Conservation (phyloP, 805 yeast species). For the Schizosaccharomyces japonicus region DNA sequence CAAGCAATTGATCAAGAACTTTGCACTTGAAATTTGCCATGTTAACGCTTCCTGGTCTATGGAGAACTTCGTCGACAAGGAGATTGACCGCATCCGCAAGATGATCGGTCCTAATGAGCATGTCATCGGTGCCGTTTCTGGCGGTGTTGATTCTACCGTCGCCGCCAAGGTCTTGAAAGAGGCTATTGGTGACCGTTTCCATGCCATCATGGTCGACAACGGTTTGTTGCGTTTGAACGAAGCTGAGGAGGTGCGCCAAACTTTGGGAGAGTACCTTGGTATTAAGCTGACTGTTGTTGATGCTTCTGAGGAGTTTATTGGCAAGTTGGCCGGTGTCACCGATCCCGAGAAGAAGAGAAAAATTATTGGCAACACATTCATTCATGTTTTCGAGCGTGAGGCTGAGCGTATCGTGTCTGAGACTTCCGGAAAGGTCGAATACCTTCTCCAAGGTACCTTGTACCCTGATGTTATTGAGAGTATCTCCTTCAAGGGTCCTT, state of each 20-base stretch:
- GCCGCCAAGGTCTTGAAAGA: constrained; percentile 95
- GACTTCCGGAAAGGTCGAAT: constrained; percentile 66
- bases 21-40: constrained; percentile 74
- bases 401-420: constrained; percentile 78
- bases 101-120: constrained; percentile 94
- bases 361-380: constrained; percentile 93
- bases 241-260: constrained; percentile 67
- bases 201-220: constrained; percentile 90
- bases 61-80: constrained; percentile 93
- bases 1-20: constrained; percentile 64
- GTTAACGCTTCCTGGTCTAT: constrained; percentile 86
- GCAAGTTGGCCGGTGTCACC: constrained; percentile 71
- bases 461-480: constrained; percentile 98
- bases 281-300: constrained; percentile 86
- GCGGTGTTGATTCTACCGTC: constrained; percentile 98
- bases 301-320: constrained; percentile 73
- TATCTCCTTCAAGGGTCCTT: constrained; percentile 96
- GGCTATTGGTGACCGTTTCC: constrained; percentile 97
- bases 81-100: constrained; percentile 71
- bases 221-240: constrained; percentile 93
- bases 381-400: constrained; percentile 88
- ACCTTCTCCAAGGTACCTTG: constrained; percentile 82
- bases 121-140: constrained; percentile 97
- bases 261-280: constrained; percentile 78
- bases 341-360: constrained; percentile 98